Conservation (phyloP, 805 yeast species). For the Komagataella phaffii region DNA sequence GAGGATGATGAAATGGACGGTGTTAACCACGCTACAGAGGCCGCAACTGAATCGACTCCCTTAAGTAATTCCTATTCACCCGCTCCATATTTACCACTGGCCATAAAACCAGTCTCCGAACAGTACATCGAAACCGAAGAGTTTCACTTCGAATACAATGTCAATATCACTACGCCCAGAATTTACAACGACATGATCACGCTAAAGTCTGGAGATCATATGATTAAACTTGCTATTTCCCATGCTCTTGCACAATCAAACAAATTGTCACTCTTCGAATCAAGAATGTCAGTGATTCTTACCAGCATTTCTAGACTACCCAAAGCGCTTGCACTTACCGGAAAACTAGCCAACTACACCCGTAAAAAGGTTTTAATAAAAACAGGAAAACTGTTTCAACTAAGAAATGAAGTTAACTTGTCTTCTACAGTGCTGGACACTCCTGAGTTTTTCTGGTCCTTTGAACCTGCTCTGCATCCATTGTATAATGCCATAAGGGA, state of each 20-base stretch:
- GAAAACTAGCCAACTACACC: constrained; percentile 63
- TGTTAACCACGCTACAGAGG: constrained; percentile 1
- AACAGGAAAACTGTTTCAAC: constrained; percentile 80
- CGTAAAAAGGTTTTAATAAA: constrained; percentile 77
- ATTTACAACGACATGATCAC: constrained; percentile 94
- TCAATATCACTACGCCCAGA: constrained; percentile 34
- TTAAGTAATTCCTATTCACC: neutral
- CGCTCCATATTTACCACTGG: constrained; percentile 21
- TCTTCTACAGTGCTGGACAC: constrained; percentile 87
- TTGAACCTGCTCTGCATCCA: constrained; percentile 91
- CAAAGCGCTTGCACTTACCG: constrained; percentile 79
- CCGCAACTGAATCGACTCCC: neutral
- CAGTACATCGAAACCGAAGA: constrained; percentile 91
- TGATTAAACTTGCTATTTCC: constrained; percentile 83
- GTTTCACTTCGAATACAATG: constrained; percentile 56
- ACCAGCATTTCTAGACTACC: constrained; percentile 84
- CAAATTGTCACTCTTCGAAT: constrained; percentile 80
- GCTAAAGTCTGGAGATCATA: constrained; percentile 78
- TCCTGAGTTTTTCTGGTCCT: constrained; percentile 93
- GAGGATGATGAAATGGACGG: constrained; percentile 14
- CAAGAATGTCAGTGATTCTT: constrained; percentile 74
- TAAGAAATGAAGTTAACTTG: constrained; percentile 86
- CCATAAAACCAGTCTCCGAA: constrained; percentile 66
- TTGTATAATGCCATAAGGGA: constrained; percentile 81
- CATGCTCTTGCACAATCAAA: constrained; percentile 97